Evolutionary conservation across 1,284 basidiomycete species (phyloP), one percentile per base, ranked within the genome.

Genomic region (Sphaerobolus stellatus): DNA sequence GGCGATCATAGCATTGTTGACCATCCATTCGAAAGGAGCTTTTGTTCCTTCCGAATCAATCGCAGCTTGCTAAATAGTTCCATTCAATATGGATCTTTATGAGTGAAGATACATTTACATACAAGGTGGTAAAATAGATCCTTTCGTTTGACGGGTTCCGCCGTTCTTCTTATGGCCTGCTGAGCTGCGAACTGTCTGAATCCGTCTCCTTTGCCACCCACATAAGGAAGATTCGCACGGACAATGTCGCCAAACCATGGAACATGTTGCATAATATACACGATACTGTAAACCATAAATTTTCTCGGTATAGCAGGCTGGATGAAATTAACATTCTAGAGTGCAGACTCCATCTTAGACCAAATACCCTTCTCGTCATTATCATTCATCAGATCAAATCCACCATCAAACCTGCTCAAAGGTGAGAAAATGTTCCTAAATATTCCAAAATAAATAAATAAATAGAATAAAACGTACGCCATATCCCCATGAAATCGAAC

Each of bases 1-100:
- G 3, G 79, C 75, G 11, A 82, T 70, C n/a, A 72, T 66, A 14
- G 74, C 74, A 45, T 82, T 78, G 5, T 74, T 71, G 6, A 74
- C 64, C 16, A 43, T 43, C 20, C 22, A 11, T 4, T 4, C 3
- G 11, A 43, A 27, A 8, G 41, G 41, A n/a, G 41, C 22, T 22
- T 43, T 14, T 13, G 22, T 27, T 13, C 28, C 41, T 24, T 43
- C 41, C 13, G 28, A 24, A 18, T 43, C 41, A 20, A 43, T 43
- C 22, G 13, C 28, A 43, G 41, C 41, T 24, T 20, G 22, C 41
- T 43, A 22, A 11, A 18, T 24, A 43, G 28, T 11, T 4, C 22
- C 14, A 22, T 43, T n/a, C 22, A 43, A 14, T 14, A 22, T 13
- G 9, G 11, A n/a, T 14, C 13, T 43, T 4, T 14, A 14, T 14